Evolutionary conservation across 768 basidiomycete genomes (phyloP), one percentile per base, ranked within the genome.

Genomic region (Suillus lakei): DNA sequence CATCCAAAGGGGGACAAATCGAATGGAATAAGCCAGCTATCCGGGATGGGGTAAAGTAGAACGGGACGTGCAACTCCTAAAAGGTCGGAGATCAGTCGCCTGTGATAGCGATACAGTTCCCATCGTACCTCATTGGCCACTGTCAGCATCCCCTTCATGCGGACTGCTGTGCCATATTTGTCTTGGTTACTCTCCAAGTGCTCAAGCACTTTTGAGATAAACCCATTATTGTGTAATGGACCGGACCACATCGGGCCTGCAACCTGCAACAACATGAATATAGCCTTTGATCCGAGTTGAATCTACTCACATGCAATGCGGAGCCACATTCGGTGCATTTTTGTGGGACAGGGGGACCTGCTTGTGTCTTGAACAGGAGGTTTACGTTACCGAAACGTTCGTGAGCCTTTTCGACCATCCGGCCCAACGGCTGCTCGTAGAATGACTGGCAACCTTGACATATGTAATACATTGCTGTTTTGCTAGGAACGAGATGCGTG

Each of bases 161-260:
- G 84, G 0, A 85, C 70, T 18, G 86, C 83, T 0, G 96, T 98
- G 12, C 91, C 90, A 72, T 96, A 98, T 46, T 83, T 84, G 46
- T 82, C 80, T 67, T 85, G 74, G 67, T 90, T 85, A 18, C 74
- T 76, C 64, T 90, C 87, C 15, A 96, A 80, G 71, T 96, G 92
- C 26, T 85, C 81, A 36, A 98, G 80, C 16, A 97, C 89, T 67
- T 86, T 86, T n/a, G 79, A 74, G 6, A 95, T 83, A 70, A 98
- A 99, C 7, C 80, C 82, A 2, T 79, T 69, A 73, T 95, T 85
- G 72, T 99, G 98, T 28, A 99, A 78, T 1, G 91, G 87, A 1
- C 91, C 96, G 6, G 91, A 89, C 98, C 98, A 99, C 93, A 99
- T 96, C 0, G 98, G 98, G 2, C 98, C 98, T 23, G 92, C 94